A percentile compares a stretch with the other conserved stretches of the same genome.
Conservation (phyloP, 495 filamentous ascomycete genomes). For the Penicillium tannophilum region DNA sequence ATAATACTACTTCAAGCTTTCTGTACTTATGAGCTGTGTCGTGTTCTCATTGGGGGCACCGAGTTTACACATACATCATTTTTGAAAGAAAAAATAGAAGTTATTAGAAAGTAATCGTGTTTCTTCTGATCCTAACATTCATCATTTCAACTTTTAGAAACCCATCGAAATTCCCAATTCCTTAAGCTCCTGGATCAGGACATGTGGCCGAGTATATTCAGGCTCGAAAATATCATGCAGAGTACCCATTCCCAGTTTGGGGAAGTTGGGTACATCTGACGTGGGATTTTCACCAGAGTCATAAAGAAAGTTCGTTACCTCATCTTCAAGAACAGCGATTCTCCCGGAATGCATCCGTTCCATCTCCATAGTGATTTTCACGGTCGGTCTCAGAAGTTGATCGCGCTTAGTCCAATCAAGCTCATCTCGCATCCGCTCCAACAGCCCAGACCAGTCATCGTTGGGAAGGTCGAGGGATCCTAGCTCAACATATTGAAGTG, state of each 20-base stretch:
- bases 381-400: conserved; percentile 14
- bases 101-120: too few relatives aligned
- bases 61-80: too few relatives aligned
- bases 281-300: conserved; percentile 20
- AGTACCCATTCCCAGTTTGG: conserved; percentile 15
- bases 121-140: too few relatives aligned
- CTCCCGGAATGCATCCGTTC: conserved; percentile 14
- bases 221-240: conserved; percentile 18
- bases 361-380: conserved; percentile 16
- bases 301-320: conserved; percentile 21
- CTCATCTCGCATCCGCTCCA: conserved; percentile 22
- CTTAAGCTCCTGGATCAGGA: conserved; percentile 11
- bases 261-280: conserved; percentile 7
- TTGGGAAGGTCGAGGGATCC: conserved; percentile 16
- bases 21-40: too few relatives aligned
- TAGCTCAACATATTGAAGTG: conserved; percentile 15
- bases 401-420: conserved; percentile 18
- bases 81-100: too few relatives aligned
- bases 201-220: conserved; percentile 20
- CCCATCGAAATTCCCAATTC: not conserved
- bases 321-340: conserved; percentile 12
- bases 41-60: too few relatives aligned
- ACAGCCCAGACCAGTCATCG: conserved; percentile 17
- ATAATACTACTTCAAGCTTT: too few relatives aligned
- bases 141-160: too few relatives aligned